Conservation (phyloP, 495 filamentous ascomycete genomes). For the Talaromyces trachyspermus region DNA sequence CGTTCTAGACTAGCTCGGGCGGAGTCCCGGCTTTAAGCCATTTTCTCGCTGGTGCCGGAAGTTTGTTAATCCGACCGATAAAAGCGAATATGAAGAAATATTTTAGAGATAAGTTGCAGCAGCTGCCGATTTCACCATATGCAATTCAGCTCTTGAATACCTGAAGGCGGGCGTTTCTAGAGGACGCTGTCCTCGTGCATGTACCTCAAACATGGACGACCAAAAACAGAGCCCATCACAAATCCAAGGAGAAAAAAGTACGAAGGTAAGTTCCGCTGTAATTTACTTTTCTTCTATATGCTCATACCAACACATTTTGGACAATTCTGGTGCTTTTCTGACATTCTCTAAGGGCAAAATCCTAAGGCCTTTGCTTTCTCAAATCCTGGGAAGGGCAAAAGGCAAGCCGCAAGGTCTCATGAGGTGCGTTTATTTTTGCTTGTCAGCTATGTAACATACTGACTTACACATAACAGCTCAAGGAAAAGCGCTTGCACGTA, state of each 20-base stretch:
- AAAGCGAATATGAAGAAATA: constrained; percentile 10
- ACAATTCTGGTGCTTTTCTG: no score
- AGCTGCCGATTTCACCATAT: neutral
- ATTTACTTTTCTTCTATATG: neutral
- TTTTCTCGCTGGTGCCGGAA: neutral
- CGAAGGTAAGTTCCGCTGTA: constrained; percentile 30
- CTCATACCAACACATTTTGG: constrained; percentile 11
- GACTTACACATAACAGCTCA: no score
- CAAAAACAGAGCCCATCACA: constrained; percentile 83
- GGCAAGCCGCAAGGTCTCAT: constrained; percentile 77
- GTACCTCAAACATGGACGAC: constrained; percentile 55
- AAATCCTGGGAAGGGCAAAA: constrained; percentile 76
- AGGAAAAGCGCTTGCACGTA: constrained; percentile 93
- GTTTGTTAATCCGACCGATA: constrained; percentile 6
- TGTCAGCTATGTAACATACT: constrained; percentile 26
- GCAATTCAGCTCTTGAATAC: neutral
- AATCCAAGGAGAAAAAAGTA: constrained; percentile 81
- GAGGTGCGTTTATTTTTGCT: constrained; percentile 55
- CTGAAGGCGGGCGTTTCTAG: neutral
- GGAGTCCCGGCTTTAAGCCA: neutral
- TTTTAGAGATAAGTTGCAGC: constrained; percentile 4
- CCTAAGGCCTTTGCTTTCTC: constrained; percentile 89
- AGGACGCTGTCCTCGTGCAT: neutral
- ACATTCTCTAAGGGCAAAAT: constrained; percentile 77
- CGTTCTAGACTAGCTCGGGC: neutral